A percentile compares a stretch with the other conserved stretches of the same genome.
Evolutionary conservation across 306 rosid genomes (phyloP).

Genomic region (Abrus precatorius): DNA sequence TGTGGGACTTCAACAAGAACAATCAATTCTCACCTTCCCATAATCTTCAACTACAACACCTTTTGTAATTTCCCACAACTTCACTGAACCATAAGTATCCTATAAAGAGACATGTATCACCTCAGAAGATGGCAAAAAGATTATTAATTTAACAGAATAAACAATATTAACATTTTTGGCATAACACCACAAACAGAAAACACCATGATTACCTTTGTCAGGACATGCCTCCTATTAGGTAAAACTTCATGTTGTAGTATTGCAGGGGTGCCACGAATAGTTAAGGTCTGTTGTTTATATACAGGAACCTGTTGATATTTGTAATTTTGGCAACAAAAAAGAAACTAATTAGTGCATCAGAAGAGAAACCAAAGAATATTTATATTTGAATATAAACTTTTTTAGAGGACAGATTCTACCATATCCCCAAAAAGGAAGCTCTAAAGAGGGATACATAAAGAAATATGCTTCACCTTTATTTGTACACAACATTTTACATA

Average conservation of each 20-base stretch:
- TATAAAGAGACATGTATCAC: slow-evolving; percentile 45
- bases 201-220: slow-evolving; percentile 75
- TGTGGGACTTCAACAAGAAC: not conserved
- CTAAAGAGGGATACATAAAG: not conserved
- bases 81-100: slow-evolving; percentile 83
- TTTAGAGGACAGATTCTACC: slow-evolving; percentile 20
- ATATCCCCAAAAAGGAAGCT: slow-evolving; percentile 3
- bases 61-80: slow-evolving; percentile 92
- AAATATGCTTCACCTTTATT: not conserved
- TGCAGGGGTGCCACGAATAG: slow-evolving; percentile 80
- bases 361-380: slow-evolving; percentile 30
- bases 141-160: slow-evolving; percentile 15
- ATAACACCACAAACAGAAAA: slow-evolving; percentile 12
- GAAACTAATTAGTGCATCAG: slow-evolving; percentile 25
- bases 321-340: slow-evolving; percentile 32
- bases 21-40: slow-evolving; percentile 70
- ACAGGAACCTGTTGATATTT: slow-evolving; percentile 68
- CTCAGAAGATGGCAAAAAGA: slow-evolving; percentile 20
- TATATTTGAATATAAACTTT: slow-evolving; percentile 20
- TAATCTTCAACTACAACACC: slow-evolving; percentile 79
- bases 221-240: slow-evolving; percentile 80
- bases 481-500: not conserved
- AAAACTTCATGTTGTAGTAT: slow-evolving; percentile 87
- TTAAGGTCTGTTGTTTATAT: slow-evolving; percentile 73
- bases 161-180: not conserved